Conservation (phyloP, 768 basidiomycete genomes). For the Suillus americanus region DNA sequence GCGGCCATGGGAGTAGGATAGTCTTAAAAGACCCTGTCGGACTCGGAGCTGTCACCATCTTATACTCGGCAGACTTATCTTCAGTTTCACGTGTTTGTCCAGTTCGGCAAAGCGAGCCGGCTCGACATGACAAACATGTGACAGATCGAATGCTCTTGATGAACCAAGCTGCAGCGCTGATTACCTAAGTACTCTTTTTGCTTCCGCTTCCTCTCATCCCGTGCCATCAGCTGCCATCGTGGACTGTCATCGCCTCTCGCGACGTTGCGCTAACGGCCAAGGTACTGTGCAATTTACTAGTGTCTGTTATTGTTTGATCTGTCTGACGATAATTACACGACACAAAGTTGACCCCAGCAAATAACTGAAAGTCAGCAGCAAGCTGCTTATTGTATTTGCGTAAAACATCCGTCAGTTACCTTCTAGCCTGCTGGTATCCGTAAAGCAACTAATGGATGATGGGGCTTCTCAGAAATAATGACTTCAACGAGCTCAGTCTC, state of each 20-base stretch:
- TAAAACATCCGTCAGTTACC: background rate
- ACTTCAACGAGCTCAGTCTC: slow-evolving; percentile 4
- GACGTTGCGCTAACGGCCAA: background rate
- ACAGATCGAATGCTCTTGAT: background rate
- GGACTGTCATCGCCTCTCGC: background rate
- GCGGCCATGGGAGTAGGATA: slow-evolving; percentile 22
- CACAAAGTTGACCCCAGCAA: background rate
- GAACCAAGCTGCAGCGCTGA: background rate
- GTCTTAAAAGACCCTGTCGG: background rate
- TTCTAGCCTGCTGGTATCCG: background rate
- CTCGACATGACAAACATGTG: background rate
- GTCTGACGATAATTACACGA: background rate
- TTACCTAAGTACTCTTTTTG: background rate
- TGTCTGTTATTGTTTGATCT: background rate
- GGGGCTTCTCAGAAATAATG: slow-evolving; percentile 14
- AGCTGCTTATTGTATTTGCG: background rate
- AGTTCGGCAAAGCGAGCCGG: background rate
- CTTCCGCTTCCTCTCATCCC: background rate
- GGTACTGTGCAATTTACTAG: background rate
- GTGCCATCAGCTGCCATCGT: background rate
- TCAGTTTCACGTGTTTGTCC: background rate
- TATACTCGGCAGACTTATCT: background rate
- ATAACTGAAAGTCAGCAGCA: background rate
- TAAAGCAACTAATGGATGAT: background rate
- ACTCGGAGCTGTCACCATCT: background rate